Evolutionary conservation across 2,329 filamentous ascomycete species (phyloP), one percentile per base, ranked within the genome.

Genomic region (Trichoderma simmonsii): DNA sequence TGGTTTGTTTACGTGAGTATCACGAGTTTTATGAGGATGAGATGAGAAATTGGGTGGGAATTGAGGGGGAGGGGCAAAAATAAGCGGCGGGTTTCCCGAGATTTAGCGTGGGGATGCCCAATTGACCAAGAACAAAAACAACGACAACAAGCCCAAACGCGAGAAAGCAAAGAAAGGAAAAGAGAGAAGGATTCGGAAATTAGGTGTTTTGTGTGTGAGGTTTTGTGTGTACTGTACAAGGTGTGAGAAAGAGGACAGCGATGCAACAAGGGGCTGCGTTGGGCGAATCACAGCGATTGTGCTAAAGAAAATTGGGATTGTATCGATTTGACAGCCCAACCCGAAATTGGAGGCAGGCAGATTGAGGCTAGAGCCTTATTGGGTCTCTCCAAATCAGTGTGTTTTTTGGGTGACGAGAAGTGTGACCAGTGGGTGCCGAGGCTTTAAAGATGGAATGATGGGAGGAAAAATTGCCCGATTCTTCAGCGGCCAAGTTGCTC

Each of bases 41-140:
- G 30, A 21, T 54, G 43, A 65, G 21, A 51, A 60, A 21, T 59
- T 32, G 26, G 28, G 56, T 32, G 39, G 39, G 32, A 71, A 36
- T 62, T 57, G 54, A 59, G 62, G 62, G 60, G 61, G 69, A 66
- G 69, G 69, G 69, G 61, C 51, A 57, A 67, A 67, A 65, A 48
- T 65, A 43, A 24, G n/a, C 60, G 36, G 36, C 32, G 14, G 21
- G 14, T 4, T 12, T 32, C 54, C 24, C 54, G 54, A 43, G 54
- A n/a, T 8, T 54, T 54, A 54, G 48, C 48, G 48, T 54, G 48
- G 54, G 3, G 60, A 62, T 26, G 60, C 21, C 21, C 30, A 60
- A 60, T 60, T 60, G 60, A 48, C 24, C 11, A 61, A 24, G 1
- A 61, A 34, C 21, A 7, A 32, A 24, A 61, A 21, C 15, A 60